Conservation (phyloP, 1,139 yeast genomes). For the Taphrina sp. region DNA sequence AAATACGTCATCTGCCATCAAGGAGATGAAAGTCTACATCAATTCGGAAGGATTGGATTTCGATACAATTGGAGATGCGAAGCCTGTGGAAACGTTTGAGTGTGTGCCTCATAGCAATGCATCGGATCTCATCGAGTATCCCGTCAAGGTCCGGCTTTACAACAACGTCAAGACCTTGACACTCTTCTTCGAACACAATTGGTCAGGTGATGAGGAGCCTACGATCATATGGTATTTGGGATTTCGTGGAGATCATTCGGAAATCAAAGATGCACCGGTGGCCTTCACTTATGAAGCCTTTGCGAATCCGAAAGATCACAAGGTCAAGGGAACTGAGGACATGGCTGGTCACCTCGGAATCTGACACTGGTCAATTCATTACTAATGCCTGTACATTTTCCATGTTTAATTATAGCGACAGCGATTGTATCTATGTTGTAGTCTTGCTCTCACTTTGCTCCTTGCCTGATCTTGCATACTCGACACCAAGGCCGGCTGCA, state of each 20-base stretch:
- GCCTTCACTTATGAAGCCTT: slow-evolving; percentile 82
- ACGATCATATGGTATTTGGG: slow-evolving; percentile 69
- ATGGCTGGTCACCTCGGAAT: slow-evolving; percentile 9
- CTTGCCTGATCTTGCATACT: slow-evolving; percentile 1
- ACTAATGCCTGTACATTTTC: too few species aligned
- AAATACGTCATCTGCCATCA: slow-evolving; percentile 64
- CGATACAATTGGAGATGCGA: slow-evolving; percentile 54
- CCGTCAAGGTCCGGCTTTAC: slow-evolving; percentile 70
- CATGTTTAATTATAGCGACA: too few species aligned
- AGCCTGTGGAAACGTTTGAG: slow-evolving; percentile 55
- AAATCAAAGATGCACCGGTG: slow-evolving; percentile 58
- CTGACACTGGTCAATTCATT: too few species aligned
- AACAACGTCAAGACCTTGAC: slow-evolving; percentile 69
- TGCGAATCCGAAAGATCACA: slow-evolving; percentile 89
- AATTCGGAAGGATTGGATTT: slow-evolving; percentile 71
- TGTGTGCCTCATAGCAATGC: slow-evolving; percentile 60
- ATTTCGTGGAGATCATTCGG: slow-evolving; percentile 73
- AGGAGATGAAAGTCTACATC: slow-evolving; percentile 66
- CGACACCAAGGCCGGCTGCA: slow-evolving; percentile 22
- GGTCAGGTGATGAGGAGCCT: slow-evolving; percentile 52
- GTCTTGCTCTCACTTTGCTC: neutral
- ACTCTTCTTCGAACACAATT: slow-evolving; percentile 63
- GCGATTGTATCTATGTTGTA: too few species aligned
- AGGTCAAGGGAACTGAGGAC: slow-evolving; percentile 39
- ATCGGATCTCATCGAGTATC: slow-evolving; percentile 65